Conservation (phyloP, 345 rosid species). For the Eucalyptus marginata region DNA sequence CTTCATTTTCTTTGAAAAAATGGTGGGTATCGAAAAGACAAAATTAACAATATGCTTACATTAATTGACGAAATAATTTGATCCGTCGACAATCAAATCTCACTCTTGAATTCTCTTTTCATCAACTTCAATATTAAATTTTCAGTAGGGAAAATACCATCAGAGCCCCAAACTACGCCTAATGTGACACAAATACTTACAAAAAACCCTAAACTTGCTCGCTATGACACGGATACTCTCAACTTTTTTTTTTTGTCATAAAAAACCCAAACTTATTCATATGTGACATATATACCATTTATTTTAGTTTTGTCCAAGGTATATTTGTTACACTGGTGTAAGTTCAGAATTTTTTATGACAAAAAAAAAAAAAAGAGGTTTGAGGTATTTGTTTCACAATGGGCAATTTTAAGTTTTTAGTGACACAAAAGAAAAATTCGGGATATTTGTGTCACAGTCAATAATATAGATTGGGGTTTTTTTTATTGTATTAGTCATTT, state of each 20-base stretch:
- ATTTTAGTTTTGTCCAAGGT: no score
- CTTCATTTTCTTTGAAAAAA: not conserved
- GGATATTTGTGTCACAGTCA: no score
- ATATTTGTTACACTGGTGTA: not conserved
- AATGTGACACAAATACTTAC: no score
- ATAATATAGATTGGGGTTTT: no score
- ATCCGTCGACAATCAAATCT: not conserved
- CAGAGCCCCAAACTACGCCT: accelerated
- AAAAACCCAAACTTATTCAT: no score
- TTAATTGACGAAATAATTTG: not conserved
- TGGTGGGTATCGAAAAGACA: not conserved
- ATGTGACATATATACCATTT: not conserved
- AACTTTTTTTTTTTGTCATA: not conserved
- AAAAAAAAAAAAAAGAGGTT: no score
- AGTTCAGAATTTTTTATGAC: not conserved
- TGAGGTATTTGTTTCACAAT: not conserved
- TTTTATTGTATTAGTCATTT: no score
- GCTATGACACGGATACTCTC: not conserved
- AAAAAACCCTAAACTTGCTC: not conserved
- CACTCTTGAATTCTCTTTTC: not conserved
- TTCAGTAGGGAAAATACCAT: accelerated
- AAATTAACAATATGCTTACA: not conserved
- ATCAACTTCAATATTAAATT: not conserved
- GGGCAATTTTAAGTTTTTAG: not conserved
- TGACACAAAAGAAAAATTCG: not conserved